These are phyloP conservation scores for Fusarium austroafricanum DNA, from an alignment of 2,329 filamentous ascomycete species.

Conservation along the genomic window DNA sequence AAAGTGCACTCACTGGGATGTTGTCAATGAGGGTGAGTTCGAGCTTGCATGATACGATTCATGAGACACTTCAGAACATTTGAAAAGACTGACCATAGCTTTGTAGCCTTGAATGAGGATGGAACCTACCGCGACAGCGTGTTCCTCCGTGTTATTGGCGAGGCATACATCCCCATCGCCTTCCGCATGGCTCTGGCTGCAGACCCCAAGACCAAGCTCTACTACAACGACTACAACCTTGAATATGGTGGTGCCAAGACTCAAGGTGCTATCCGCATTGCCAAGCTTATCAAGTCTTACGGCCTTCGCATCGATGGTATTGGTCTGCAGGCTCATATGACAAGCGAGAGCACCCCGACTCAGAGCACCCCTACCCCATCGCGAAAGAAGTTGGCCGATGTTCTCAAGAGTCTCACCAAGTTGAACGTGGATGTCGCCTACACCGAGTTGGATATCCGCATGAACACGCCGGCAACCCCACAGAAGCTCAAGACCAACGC, in stretches of 20 bases:
- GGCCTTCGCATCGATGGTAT: constrained; percentile 22
- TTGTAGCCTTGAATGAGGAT: constrained; percentile 15
- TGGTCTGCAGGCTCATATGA: constrained; percentile 23
- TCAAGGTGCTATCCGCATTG: constrained; percentile 12
- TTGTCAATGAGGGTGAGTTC: constrained; percentile 18
- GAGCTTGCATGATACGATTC: not conserved
- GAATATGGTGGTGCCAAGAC: constrained; percentile 18
- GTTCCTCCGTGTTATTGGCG: constrained; percentile 14
- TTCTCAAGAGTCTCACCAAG: constrained; percentile 10
- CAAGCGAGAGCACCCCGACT: constrained; percentile 25
- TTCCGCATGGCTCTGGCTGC: constrained; percentile 23
- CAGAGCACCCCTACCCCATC: constrained; percentile 14
- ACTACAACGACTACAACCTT: constrained; percentile 30
- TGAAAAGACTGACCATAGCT: not conserved
- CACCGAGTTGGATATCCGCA: constrained; percentile 16
- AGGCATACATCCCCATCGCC: constrained; percentile 24
- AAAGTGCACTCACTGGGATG: constrained; percentile 26
- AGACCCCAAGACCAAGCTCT: constrained; percentile 21
- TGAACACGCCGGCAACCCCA: constrained; percentile 11
- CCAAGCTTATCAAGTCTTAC: constrained; percentile 17
- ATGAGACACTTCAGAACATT: too few relatives aligned
- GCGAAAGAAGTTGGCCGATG: not conserved
- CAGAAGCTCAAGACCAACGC: constrained; percentile 20
- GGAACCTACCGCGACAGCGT: constrained; percentile 22
- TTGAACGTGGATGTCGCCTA: constrained; percentile 12